phyloP scores from a whole-genome alignment of 495 filamentous ascomycete species.

The Tuber calosporum region DNA sequence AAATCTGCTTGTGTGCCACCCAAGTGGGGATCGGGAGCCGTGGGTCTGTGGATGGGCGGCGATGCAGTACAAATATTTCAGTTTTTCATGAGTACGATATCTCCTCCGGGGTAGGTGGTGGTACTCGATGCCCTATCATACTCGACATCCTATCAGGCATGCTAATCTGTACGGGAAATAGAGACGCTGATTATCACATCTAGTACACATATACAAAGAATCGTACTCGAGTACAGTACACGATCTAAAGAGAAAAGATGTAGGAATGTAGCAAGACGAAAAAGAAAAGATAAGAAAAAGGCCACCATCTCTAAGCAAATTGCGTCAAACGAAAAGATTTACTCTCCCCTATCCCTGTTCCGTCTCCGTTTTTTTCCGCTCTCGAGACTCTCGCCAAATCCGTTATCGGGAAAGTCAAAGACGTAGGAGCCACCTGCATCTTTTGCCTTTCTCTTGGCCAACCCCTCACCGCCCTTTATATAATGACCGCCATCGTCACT shows the following conservation, averaged over 20 bases:
- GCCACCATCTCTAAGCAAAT: background rate
- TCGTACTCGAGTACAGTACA: background rate
- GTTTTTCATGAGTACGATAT: background rate
- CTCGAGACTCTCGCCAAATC: background rate
- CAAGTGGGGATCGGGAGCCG: background rate
- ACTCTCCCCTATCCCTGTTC: background rate
- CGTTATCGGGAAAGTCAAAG: slow-evolving; percentile 45
- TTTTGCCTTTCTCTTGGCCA: slow-evolving; percentile 19
- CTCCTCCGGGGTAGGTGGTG: background rate
- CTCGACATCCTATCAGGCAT: background rate
- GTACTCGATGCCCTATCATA: background rate
- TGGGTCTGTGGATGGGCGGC: background rate
- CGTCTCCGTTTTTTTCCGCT: background rate
- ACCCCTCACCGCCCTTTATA: slow-evolving; percentile 23
- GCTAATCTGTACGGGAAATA: background rate
- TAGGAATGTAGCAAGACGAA: background rate
- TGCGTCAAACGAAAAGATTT: background rate
- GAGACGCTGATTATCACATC: background rate
- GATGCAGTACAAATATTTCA: no score
- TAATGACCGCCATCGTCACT: slow-evolving; percentile 17
- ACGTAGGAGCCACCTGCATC: slow-evolving; percentile 40
- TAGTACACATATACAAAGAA: background rate
- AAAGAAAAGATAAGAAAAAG: background rate
- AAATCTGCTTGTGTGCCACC: background rate
- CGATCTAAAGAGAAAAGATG: background rate